Base-by-base conservation (phyloP, 495 filamentous ascomycete genomes). In the Talaromyces borbonicus region DNA sequence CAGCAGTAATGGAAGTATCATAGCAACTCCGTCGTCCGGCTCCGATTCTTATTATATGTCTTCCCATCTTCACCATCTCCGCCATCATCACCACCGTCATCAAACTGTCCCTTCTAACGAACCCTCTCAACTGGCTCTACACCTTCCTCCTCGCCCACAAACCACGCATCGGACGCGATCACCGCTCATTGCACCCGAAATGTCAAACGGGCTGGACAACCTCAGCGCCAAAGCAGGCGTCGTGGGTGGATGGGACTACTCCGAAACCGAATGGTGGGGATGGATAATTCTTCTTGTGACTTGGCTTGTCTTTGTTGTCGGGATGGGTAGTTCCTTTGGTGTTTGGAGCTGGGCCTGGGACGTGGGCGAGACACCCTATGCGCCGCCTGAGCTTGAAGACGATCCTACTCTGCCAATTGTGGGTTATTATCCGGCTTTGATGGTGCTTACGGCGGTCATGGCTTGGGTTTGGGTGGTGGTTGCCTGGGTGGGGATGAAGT, bases 271-370 rank as follows among this genome's bases (percentile, higher is more conserved):
- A 55, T 92, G 83, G 79, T 98, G 90, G 89, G 92, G 92, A 2
- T 97, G 88, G 85, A 81, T 95, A 1, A 81, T 98, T 3, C 69
- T 97, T 20, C 63, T 83, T 26, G 80, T 83, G 43, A 98, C 92
- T 1, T 98, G 92, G 92, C 60, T 90, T 20, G 87, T 95, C 20
- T 95, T 97, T 58, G 87, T 96, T 23, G 78, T 89, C 1, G 92
- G 92, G 20, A 96, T 97, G 81, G 92, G 92, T 23, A 89, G 83
- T 30, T 95, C 89, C 58, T 74, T 95, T 12, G 92, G 82, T n/a
- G 81, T 96, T n/a, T 98, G 92, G 92, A 92, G 81, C 60, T 98
- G 92, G 92, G 90, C 92, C 0, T 97, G 92, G 92, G 92, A 96
- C 68, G 90, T 96, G 5, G 90, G 88, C n/a, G 87, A 88, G 58